Evolutionary conservation across 352 stramenopile genomes (phyloP).

Genomic region (Globisporangium spinosum): DNA sequence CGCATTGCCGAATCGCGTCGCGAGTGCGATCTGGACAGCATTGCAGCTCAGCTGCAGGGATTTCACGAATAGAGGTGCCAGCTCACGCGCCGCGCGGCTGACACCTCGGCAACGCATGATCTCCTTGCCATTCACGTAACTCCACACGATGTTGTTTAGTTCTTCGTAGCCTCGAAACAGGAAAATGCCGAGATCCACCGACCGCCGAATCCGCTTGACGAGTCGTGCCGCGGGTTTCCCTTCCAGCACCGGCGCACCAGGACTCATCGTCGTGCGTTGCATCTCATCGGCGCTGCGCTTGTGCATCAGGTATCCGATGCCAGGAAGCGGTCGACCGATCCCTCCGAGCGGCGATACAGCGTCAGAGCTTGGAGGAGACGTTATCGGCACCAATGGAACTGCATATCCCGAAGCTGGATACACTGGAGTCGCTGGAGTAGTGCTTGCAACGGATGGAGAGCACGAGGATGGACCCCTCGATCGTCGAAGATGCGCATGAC

Average conservation of each 20-base stretch:
- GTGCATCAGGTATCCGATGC: conserved; percentile 34
- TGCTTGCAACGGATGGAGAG: neutral
- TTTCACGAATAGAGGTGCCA: conserved; percentile 60
- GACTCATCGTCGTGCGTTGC: conserved; percentile 30
- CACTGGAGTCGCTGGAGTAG: neutral
- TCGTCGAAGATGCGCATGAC: conserved; percentile 1
- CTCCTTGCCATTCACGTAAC: conserved; percentile 71
- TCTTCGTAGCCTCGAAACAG: conserved; percentile 66
- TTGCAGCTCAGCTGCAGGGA: conserved; percentile 83
- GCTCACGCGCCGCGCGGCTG: conserved; percentile 34
- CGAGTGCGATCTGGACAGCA: conserved; percentile 53
- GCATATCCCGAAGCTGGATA: neutral
- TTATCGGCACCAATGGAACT: neutral
- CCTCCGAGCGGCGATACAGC: conserved; percentile 2
- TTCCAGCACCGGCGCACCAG: conserved; percentile 20
- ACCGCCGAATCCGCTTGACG: conserved; percentile 16
- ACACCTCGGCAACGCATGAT: conserved; percentile 70
- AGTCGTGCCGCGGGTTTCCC: conserved; percentile 13
- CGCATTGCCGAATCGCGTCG: conserved; percentile 27
- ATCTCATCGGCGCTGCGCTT: conserved; percentile 39
- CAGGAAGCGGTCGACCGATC: conserved; percentile 21
- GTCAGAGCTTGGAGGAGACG: conserved; percentile 3
- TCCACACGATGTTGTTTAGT: conserved; percentile 70
- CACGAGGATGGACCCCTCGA: neutral
- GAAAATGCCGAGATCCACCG: conserved; percentile 35